A percentile compares a stretch with the other conserved stretches of the same genome.
phyloP scores from a whole-genome alignment of 2,329 filamentous ascomycete species.

The Lasiodiplodia gonubiensis region DNA sequence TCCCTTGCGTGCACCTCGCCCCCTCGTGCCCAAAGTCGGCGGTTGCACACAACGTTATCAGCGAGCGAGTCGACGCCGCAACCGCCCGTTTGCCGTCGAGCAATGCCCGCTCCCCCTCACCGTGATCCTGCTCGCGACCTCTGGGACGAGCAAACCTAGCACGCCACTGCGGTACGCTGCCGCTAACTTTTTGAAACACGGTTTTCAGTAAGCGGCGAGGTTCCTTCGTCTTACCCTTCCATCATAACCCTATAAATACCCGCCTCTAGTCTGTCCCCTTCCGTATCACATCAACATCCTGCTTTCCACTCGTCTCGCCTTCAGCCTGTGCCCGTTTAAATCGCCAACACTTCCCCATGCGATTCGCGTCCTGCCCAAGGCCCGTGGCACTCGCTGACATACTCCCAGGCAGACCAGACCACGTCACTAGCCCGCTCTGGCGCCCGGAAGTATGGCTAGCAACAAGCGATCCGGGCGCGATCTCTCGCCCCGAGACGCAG shows the following conservation, averaged over 20 bases:
- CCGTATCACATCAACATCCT: background rate
- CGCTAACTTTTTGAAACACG: too few relatives aligned
- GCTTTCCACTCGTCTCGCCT: background rate
- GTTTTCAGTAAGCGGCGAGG: background rate
- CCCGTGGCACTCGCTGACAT: background rate
- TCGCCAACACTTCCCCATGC: background rate
- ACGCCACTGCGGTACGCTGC: background rate
- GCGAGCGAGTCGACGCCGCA: background rate
- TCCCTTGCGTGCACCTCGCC: background rate
- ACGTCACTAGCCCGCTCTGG: background rate
- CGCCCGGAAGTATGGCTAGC: background rate
- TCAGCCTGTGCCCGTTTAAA: background rate
- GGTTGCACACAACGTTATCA: background rate
- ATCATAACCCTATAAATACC: background rate
- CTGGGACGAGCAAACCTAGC: background rate
- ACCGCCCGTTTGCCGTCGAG: conserved; percentile 1
- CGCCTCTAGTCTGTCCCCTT: background rate
- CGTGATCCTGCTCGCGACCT: background rate
- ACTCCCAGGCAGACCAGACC: background rate
- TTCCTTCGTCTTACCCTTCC: background rate
- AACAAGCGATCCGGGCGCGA: conserved; percentile 8
- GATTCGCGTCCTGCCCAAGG: background rate
- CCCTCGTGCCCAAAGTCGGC: background rate
- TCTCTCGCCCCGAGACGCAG: background rate
- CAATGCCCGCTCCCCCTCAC: background rate